These are phyloP conservation scores for Sarocladiaceae sp. DNA, from an alignment of 2,329 filamentous ascomycete species.

Conservation along the genomic window DNA sequence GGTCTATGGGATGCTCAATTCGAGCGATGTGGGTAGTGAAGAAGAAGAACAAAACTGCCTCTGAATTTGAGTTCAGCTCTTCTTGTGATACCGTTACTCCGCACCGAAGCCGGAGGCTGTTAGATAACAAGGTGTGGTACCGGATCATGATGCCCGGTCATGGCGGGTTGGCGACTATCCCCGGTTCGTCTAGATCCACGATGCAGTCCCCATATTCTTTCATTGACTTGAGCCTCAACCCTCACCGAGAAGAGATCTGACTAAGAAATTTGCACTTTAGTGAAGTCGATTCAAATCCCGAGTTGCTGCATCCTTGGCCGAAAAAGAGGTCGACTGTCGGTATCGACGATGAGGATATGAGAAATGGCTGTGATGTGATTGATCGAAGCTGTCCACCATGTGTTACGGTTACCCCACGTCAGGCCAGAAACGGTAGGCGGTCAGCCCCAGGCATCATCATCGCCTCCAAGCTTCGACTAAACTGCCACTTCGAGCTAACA, in stretches of 20 bases:
- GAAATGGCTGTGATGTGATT: not conserved
- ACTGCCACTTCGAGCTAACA: not conserved
- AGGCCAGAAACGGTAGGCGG: not conserved
- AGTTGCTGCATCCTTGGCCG: too few relatives aligned
- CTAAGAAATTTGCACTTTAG: too few relatives aligned
- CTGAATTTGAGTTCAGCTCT: too few relatives aligned
- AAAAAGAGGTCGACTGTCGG: too few relatives aligned
- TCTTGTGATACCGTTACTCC: too few relatives aligned
- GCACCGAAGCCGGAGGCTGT: not conserved
- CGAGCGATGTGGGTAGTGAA: too few relatives aligned
- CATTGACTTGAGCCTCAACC: too few relatives aligned
- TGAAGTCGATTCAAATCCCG: too few relatives aligned
- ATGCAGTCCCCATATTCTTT: not conserved
- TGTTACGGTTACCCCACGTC: not conserved
- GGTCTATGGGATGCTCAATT: too few relatives aligned
- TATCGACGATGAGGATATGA: too few relatives aligned
- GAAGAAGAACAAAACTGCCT: too few relatives aligned
- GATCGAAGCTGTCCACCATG: not conserved
- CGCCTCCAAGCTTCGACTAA: not conserved
- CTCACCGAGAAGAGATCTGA: too few relatives aligned
- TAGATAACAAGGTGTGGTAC: not conserved
- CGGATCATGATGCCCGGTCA: not conserved
- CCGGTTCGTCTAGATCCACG: not conserved
- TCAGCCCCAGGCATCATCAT: not conserved
- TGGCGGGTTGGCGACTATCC: not conserved